Percentiles rank a stretch among this genome's conserved stretches.
Conservation (phyloP, 2,329 filamentous ascomycete species). For the Talaromyces sp. region DNA sequence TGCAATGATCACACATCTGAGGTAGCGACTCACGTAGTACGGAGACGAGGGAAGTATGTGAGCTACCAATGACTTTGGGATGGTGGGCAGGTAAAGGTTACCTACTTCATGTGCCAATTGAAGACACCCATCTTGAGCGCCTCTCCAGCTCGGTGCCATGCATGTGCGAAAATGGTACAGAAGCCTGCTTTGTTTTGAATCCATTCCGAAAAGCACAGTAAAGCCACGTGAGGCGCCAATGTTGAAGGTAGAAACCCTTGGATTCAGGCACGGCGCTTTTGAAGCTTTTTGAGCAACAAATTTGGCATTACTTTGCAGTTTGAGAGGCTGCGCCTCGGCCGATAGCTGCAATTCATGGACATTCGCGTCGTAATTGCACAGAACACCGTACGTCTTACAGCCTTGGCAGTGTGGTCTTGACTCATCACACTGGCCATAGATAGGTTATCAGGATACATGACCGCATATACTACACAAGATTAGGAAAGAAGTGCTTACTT, state of each 20-base stretch:
- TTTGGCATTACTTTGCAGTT: neutral
- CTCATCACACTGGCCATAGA: slow-evolving; percentile 46
- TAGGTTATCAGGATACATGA: neutral
- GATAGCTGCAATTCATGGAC: slow-evolving; percentile 38
- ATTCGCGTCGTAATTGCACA: slow-evolving; percentile 44
- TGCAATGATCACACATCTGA: neutral
- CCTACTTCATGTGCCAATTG: slow-evolving; percentile 2
- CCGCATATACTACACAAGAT: neutral
- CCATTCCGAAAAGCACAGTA: neutral
- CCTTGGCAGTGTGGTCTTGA: slow-evolving; percentile 43
- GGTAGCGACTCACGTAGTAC: neutral
- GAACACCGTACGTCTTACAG: slow-evolving; percentile 45
- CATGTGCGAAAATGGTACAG: neutral
- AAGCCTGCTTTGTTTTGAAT: neutral
- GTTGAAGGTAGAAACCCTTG: neutral
- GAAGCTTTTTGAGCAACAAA: neutral
- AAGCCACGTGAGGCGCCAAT: neutral
- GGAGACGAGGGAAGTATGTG: neutral
- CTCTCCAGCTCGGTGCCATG: neutral
- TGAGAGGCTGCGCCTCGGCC: neutral
- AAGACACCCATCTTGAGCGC: neutral
- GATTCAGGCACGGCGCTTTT: neutral
- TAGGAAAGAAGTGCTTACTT: slow-evolving; percentile 33
- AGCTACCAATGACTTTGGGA: neutral
- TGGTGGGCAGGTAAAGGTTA: neutral